Evolutionary conservation across 1,139 yeast species (phyloP), one percentile per base, ranked within the genome.

Genomic region (Williopsis jadinii): DNA sequence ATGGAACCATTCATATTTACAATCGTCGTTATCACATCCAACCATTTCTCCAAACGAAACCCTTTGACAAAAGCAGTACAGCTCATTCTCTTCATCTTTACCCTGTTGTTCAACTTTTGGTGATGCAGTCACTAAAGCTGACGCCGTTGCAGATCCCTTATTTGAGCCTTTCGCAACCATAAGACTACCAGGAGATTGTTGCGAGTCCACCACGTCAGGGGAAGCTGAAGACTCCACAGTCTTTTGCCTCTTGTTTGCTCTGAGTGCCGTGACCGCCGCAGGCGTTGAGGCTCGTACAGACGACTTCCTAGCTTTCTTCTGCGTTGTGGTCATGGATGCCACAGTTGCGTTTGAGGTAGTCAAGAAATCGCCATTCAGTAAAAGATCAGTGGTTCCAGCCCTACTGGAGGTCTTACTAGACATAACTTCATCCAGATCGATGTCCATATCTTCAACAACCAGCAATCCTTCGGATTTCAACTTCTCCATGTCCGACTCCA

Each of bases 1-100:
- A 53, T 76, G 82, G 62, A 85, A 85, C 95, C 95, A 85, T 59
- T 85, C 95, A 54, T 71, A 83, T 55, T 80, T 77, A 66, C 95
- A 85, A 55, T 82, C 84, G 34, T 81, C 84, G 54, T 82, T 84
- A 58, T 85, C 95, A 62, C 95, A 85, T 1, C 90, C 95, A 63
- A 85, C 84, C 95, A 85, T 85, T 54, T 84, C 88, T 28, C 95
- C 95, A 65, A 81, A 85, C 1, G 92, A 83, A 0, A 84, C 92
- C 50, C 87, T 76, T 55, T 84, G 90, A 61, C 95, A 85, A 63
- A 83, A 79, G 61, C 95, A 85, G 59, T 85, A 85, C 40, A 84
- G 62, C 44, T 73, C 77, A 41, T 80, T 87, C 19, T 47, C 56
- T 40, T 80, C 90, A 30, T 43, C 58, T 11, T 43, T 45, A 2